Conservation (phyloP, 78 protist species). For the Bodo saltans region DNA sequence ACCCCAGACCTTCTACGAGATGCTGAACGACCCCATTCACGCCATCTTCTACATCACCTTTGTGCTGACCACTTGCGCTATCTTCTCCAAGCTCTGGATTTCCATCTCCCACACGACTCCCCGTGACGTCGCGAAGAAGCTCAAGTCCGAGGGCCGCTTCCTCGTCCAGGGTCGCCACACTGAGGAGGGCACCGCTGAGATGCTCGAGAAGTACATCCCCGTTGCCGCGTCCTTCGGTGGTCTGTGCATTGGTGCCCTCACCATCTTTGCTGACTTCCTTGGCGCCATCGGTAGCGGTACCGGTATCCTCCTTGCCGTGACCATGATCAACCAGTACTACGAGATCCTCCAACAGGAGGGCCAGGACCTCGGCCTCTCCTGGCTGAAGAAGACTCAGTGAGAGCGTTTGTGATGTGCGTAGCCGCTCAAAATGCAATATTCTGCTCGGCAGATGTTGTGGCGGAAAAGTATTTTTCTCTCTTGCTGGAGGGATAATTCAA, state of each 20-base stretch:
- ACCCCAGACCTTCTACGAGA: constrained; percentile 76
- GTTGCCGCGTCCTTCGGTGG: constrained; percentile 99
- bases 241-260: constrained; percentile 97
- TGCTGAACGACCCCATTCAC: constrained; percentile 90
- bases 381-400: too few relatives aligned
- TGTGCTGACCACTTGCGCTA: constrained; percentile 93
- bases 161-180: constrained; percentile 60
- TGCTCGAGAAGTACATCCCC: constrained; percentile 96
- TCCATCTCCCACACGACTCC: constrained; percentile 89
- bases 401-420: too few relatives aligned
- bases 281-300: constrained; percentile 91
- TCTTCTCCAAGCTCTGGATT: constrained; percentile 95
- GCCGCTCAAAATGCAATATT: too few relatives aligned
- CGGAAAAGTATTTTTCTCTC: too few relatives aligned
- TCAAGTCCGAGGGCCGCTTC: constrained; percentile 78
- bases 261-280: constrained; percentile 94
- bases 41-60: constrained; percentile 87
- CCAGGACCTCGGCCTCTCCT: background rate
- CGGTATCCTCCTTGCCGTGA: constrained; percentile 99
- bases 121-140: constrained; percentile 91
- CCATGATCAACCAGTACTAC: constrained; percentile 78
- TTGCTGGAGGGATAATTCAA: too few relatives aligned
- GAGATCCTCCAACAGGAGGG: background rate
- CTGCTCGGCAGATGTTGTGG: too few relatives aligned
- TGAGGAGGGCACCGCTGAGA: constrained; percentile 48